Conservation (phyloP, 1,284 basidiomycete species). For the Ustilago tritici region DNA sequence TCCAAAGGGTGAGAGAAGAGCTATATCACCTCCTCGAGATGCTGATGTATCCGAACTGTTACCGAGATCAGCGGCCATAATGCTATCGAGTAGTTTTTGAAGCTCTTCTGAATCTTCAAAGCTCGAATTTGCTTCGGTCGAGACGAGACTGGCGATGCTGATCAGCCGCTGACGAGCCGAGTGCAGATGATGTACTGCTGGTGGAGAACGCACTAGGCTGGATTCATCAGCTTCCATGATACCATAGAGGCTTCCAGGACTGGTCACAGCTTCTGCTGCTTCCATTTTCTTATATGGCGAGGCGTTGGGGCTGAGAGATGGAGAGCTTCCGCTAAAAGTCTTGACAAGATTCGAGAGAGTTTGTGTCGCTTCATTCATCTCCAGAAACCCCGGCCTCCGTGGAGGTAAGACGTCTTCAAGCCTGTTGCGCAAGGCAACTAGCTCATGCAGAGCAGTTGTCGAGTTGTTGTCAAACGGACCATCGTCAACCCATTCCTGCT, state of each 20-base stretch:
- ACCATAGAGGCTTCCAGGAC: slow-evolving; percentile 21
- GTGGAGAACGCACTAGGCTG: background rate
- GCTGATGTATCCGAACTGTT: slow-evolving; percentile 18
- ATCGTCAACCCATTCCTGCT: slow-evolving; percentile 43
- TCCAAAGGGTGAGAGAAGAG: slow-evolving; percentile 40
- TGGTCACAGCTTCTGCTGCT: slow-evolving; percentile 7
- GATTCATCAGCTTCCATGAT: slow-evolving; percentile 28
- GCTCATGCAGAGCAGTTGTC: background rate
- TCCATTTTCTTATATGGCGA: slow-evolving; percentile 24
- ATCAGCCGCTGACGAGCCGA: slow-evolving; percentile 12
- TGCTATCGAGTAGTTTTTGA: slow-evolving; percentile 44
- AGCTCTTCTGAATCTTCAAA: slow-evolving; percentile 51
- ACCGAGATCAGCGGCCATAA: slow-evolving; percentile 42
- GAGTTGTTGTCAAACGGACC: background rate
- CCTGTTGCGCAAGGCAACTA: slow-evolving; percentile 2
- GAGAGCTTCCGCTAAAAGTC: slow-evolving; percentile 25
- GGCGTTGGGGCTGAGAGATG: slow-evolving; percentile 22
- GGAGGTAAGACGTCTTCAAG: slow-evolving; percentile 14
- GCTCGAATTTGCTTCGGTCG: slow-evolving; percentile 48
- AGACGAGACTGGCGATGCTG: slow-evolving; percentile 33
- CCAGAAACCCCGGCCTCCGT: slow-evolving; percentile 34
- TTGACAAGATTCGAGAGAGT: slow-evolving; percentile 34
- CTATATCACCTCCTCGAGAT: slow-evolving; percentile 21
- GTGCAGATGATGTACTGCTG: background rate
- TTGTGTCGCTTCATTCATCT: slow-evolving; percentile 39